A percentile compares a stretch with the other conserved stretches of the same genome.
These are phyloP conservation scores for Stagonosporopsis tanaceti DNA, from an alignment of 2,329 filamentous ascomycete species.

Conservation along the genomic window DNA sequence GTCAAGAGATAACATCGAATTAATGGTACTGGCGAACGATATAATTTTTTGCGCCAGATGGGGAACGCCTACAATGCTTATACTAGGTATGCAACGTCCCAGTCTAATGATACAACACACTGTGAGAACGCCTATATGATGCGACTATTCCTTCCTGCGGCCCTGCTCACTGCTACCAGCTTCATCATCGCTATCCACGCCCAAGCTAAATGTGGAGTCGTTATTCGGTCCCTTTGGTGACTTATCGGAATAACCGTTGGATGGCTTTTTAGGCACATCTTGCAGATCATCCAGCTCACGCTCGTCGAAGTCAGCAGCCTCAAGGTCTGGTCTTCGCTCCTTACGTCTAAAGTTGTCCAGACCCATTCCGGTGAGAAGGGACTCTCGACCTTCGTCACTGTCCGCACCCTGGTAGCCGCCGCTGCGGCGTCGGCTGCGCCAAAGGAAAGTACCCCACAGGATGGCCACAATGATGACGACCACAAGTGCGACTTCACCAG, in stretches of 20 bases:
- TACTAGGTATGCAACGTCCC: slow-evolving; percentile 12
- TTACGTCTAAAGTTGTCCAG: slow-evolving; percentile 58
- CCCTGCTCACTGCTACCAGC: slow-evolving; percentile 45
- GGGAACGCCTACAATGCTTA: slow-evolving; percentile 25
- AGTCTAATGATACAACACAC: slow-evolving; percentile 3
- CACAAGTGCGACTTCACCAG: slow-evolving; percentile 83
- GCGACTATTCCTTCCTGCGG: slow-evolving; percentile 39
- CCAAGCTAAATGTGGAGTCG: slow-evolving; percentile 57
- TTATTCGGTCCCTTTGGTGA: slow-evolving; percentile 42
- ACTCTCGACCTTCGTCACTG: slow-evolving; percentile 54
- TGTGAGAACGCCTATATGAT: neutral
- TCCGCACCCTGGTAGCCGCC: slow-evolving; percentile 56
- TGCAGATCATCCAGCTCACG: slow-evolving; percentile 65
- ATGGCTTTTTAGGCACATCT: slow-evolving; percentile 32
- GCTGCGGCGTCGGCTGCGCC: slow-evolving; percentile 57
- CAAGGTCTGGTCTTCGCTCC: slow-evolving; percentile 59
- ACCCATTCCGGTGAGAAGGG: slow-evolving; percentile 54
- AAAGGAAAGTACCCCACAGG: slow-evolving; percentile 77
- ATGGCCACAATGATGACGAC: slow-evolving; percentile 78
- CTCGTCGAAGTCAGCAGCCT: slow-evolving; percentile 70
- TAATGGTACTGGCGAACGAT: neutral
- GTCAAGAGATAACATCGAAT: neutral
- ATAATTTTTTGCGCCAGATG: slow-evolving; percentile 4
- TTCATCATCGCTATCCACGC: slow-evolving; percentile 54
- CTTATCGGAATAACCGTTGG: slow-evolving; percentile 43